These are phyloP conservation scores for Endogone sp. DNA, from an alignment of 192 early-diverging fungal genomes.

Conservation along the genomic window DNA sequence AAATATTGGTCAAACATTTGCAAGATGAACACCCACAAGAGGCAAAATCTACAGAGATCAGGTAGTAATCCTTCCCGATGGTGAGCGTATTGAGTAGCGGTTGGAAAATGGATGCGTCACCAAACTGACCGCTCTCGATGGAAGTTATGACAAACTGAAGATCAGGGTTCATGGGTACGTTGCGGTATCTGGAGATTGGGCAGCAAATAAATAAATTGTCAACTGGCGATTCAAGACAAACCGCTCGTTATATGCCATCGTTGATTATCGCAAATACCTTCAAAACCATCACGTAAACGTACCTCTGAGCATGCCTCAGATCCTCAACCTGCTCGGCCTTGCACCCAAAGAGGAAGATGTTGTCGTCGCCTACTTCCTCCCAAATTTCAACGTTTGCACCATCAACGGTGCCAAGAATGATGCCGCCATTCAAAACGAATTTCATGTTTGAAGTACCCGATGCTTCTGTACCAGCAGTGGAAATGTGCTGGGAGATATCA, in stretches of 20 bases:
- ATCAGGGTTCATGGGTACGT: slow-evolving; percentile 70
- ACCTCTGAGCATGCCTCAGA: slow-evolving; percentile 85
- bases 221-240: not conserved
- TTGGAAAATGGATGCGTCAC: slow-evolving; percentile 73
- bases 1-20: slow-evolving; percentile 7
- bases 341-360: slow-evolving; percentile 97
- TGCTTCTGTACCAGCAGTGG: slow-evolving; percentile 97
- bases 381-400: slow-evolving; percentile 99
- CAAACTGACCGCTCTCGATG: slow-evolving; percentile 81
- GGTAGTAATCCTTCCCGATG: slow-evolving; percentile 84
- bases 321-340: slow-evolving; percentile 91
- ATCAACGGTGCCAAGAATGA: slow-evolving; percentile 97
- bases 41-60: slow-evolving; percentile 83
- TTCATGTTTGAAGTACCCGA: slow-evolving; percentile 99
- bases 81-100: slow-evolving; percentile 76
- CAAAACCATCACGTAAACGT: too few relatives aligned
- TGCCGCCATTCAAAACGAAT: slow-evolving; percentile 97
- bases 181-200: slow-evolving; percentile 53
- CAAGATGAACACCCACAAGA: slow-evolving; percentile 45
- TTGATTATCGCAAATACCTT: not conserved
- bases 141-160: slow-evolving; percentile 77
- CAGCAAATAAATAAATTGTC: slow-evolving; percentile 2
- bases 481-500: slow-evolving; percentile 99
- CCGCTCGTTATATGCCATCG: too few relatives aligned
- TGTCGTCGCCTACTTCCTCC: slow-evolving; percentile 94